A percentile compares a stretch with the other conserved stretches of the same genome.
Conservation (phyloP, 805 yeast species). For the Maudiozyma barnettii region DNA sequence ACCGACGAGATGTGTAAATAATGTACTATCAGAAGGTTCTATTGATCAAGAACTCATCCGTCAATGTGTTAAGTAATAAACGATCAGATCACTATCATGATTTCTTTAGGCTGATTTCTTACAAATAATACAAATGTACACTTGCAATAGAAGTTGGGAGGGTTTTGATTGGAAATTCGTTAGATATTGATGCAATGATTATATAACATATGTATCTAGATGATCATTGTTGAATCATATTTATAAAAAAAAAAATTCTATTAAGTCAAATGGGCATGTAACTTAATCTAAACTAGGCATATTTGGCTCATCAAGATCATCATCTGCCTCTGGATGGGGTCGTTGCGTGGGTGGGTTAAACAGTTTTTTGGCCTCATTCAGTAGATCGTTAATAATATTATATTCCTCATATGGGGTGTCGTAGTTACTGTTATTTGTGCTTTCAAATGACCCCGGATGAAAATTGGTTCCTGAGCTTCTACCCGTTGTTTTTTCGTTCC, state of each 20-base stretch:
- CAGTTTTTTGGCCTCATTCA: slow-evolving; percentile 1
- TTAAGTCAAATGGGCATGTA: not conserved
- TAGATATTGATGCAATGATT: too few species aligned
- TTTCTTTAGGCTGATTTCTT: too few species aligned
- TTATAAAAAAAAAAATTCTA: not conserved
- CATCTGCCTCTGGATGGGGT: not conserved
- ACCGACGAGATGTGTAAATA: too few species aligned
- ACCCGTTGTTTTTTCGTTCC: not conserved
- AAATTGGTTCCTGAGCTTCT: not conserved
- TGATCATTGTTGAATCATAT: too few species aligned
- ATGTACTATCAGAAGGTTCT: too few species aligned
- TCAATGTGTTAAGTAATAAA: too few species aligned
- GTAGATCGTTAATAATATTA: slow-evolving; percentile 1
- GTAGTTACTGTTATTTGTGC: not conserved
- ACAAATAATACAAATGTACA: too few species aligned
- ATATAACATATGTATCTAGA: too few species aligned
- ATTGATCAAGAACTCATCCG: too few species aligned
- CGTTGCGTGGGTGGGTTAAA: not conserved
- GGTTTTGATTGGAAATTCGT: too few species aligned
- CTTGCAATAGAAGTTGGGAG: too few species aligned
- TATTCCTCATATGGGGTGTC: slow-evolving; percentile 1
- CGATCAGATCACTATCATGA: too few species aligned
- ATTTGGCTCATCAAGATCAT: not conserved
- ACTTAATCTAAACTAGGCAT: not conserved
- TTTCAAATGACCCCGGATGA: not conserved